Percentiles rank a stretch among this genome's conserved stretches.
phyloP scores from a whole-genome alignment of 1,139 yeast species.

The Yamadazyma triangularis region DNA sequence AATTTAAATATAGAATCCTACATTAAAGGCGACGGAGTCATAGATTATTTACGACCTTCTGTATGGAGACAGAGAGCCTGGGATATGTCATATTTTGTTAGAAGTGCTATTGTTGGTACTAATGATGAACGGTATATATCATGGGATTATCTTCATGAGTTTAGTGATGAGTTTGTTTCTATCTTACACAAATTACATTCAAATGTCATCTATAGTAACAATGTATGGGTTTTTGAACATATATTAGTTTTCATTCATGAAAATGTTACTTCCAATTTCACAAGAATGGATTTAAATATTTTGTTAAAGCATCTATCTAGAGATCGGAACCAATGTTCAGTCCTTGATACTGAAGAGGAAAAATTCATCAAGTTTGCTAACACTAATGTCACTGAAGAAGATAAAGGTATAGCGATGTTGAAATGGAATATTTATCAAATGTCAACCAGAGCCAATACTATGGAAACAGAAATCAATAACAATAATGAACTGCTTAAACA shows the following conservation, averaged over 20 bases:
- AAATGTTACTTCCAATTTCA: slow-evolving; percentile 9
- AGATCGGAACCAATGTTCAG: slow-evolving; percentile 15
- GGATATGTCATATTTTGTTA: slow-evolving; percentile 1
- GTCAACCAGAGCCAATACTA: slow-evolving; percentile 13
- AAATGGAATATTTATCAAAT: slow-evolving; percentile 20
- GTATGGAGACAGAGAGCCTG: slow-evolving; percentile 14
- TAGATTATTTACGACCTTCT: slow-evolving; percentile 16
- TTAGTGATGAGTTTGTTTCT: slow-evolving; percentile 11
- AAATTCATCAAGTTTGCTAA: slow-evolving; percentile 21
- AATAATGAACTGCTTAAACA: slow-evolving; percentile 16
- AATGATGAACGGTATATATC: slow-evolving; percentile 22
- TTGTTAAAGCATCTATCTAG: slow-evolving; percentile 22
- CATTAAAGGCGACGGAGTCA: slow-evolving; percentile 8
- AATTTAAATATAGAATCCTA: slow-evolving; percentile 9
- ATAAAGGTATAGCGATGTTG: slow-evolving; percentile 24
- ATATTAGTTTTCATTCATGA: slow-evolving; percentile 13
- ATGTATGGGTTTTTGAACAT: slow-evolving; percentile 16
- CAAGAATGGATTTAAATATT: slow-evolving; percentile 20
- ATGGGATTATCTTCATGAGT: slow-evolving; percentile 18
- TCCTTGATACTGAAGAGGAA: slow-evolving; percentile 10
- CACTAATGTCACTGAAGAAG: slow-evolving; percentile 21
- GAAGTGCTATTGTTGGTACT: slow-evolving; percentile 6
- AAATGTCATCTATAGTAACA: slow-evolving; percentile 12
- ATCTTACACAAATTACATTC: neutral
- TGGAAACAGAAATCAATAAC: slow-evolving; percentile 20